Evolutionary conservation across 768 basidiomycete species (phyloP), one percentile per base, ranked within the genome.

Genomic region (Naematelia encephala): DNA sequence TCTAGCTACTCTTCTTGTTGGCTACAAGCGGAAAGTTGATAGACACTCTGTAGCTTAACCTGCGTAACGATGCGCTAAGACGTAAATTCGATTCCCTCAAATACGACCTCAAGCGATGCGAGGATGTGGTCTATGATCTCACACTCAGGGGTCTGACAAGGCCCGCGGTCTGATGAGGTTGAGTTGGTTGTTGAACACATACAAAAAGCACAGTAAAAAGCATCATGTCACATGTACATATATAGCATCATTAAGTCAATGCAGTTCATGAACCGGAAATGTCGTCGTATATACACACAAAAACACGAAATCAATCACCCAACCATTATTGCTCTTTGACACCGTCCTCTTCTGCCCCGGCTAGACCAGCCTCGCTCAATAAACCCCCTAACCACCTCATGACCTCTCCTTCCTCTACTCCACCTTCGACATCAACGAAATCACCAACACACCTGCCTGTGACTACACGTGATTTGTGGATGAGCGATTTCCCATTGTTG

Each of bases 401-500:
- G 59, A 94, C 88, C 25, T 73, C 78, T 16, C 82, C 85, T 72
- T 88, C 85, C 68, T 89, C 86, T 81, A 97, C 84, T 27, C 81
- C 83, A 2, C 92, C 92, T 23, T 84, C 80, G 47, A 83, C 86
- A 64, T 92, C 89, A 70, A 94, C 91, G 77, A 94, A 90, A 13
- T 67, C 63, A 2, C 82, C 81, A 28, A 84, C 85, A 76, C 87
- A 88, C 19, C 81, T 79, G 44, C 82, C 81, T 14, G 81, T 80
- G 5, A 82, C 83, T 48, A 81, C 81, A 14, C 84, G 82, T 11
- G 63, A 85, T 67, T 86, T 85, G 54, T 84, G 84, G 5, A 96
- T 83, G 11, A 93, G 82, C 3, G 87, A 86, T 80, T 94, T 94
- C 54, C 92, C 92, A 34, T 85, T 85, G 50, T 86, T 88, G 2